phyloP scores from a whole-genome alignment of 75 land plant genomes.

The Cryptomeria japonica region DNA sequence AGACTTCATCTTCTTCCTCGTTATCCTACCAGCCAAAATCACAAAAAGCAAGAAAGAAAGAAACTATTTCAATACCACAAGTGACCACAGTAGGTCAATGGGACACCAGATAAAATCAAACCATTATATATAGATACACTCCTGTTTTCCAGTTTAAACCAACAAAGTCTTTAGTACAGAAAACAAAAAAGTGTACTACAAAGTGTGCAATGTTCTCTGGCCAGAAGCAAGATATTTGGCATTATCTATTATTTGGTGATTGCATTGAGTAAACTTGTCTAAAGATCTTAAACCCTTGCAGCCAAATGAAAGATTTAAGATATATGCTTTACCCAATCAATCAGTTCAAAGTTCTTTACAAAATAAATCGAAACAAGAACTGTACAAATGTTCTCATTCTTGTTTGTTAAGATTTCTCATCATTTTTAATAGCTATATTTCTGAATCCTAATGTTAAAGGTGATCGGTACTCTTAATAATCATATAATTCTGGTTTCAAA shows the following conservation, averaged over 20 bases:
- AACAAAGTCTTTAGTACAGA: neutral
- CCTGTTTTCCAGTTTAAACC: neutral
- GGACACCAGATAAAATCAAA: neutral
- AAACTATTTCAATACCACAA: too few species aligned
- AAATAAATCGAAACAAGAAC: too few species aligned
- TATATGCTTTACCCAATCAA: neutral
- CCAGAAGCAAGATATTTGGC: neutral
- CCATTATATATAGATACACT: neutral
- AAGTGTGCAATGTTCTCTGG: neutral
- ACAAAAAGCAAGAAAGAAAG: neutral
- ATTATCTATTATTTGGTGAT: neutral
- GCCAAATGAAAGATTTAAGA: neutral
- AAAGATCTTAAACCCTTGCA: too few species aligned
- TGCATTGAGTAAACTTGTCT: neutral
- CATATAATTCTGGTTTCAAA: neutral
- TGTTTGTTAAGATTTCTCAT: neutral
- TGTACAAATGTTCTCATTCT: neutral
- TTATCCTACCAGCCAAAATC: neutral
- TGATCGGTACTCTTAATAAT: neutral
- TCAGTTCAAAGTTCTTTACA: neutral
- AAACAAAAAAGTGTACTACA: neutral
- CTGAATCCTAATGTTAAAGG: too few species aligned
- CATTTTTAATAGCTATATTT: too few species aligned
- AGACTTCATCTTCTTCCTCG: neutral
- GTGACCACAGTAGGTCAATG: neutral